phyloP scores from a whole-genome alignment of 106 monocot species.

The Allium sativum region DNA sequence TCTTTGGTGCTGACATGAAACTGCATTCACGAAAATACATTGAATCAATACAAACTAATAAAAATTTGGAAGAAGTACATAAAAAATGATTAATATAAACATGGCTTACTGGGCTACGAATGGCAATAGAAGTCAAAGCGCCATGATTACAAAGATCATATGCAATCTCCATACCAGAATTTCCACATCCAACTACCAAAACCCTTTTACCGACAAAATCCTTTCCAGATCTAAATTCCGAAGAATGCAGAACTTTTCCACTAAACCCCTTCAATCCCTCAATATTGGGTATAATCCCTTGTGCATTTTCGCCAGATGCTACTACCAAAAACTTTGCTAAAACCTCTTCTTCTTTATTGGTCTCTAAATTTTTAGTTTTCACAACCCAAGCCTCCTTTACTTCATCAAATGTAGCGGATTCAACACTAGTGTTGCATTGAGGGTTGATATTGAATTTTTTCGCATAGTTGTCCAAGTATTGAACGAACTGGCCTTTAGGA shows the following conservation, averaged over 20 bases:
- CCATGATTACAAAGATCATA: slow-evolving; percentile 30
- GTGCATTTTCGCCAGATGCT: slow-evolving; percentile 11
- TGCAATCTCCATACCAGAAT: slow-evolving; percentile 89
- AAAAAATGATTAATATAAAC: too few species aligned
- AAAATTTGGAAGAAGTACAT: too few species aligned
- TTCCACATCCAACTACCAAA: slow-evolving; percentile 75
- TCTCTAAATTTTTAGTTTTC: background rate
- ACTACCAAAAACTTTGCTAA: slow-evolving; percentile 9
- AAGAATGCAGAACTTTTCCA: slow-evolving; percentile 52
- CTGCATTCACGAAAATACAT: background rate
- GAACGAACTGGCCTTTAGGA: slow-evolving; percentile 8
- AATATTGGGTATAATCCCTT: slow-evolving; percentile 3
- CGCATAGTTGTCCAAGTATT: slow-evolving; percentile 12
- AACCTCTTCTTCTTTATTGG: background rate
- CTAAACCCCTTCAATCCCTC: slow-evolving; percentile 3
- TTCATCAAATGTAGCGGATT: slow-evolving; percentile 1
- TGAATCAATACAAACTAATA: too few species aligned
- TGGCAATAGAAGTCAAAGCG: background rate
- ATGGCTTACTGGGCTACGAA: slow-evolving; percentile 3
- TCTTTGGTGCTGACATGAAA: too few species aligned
- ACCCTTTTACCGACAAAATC: slow-evolving; percentile 58
- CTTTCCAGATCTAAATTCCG: slow-evolving; percentile 39
- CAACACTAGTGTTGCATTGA: background rate
- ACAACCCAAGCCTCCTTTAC: background rate
- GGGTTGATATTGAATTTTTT: background rate